Evolutionary conservation across 441 rosid genomes (phyloP).

Genomic region (Cnidoscolus chayamansa): DNA sequence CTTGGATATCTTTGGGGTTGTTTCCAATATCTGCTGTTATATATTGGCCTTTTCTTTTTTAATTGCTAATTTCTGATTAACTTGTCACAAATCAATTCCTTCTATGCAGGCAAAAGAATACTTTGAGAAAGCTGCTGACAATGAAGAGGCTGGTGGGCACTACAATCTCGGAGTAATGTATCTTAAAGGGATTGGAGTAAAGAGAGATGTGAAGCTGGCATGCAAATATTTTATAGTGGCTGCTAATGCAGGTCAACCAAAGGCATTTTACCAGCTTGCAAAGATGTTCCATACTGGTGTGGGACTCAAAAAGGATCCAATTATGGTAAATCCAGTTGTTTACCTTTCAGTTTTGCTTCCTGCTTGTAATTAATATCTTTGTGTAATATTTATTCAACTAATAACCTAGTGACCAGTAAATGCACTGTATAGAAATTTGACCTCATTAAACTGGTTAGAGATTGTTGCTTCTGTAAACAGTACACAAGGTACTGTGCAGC

Average conservation of each 20-base stretch:
- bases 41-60: background rate
- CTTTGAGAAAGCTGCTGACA: conserved; percentile 85
- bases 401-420: too few species aligned
- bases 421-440: too few species aligned
- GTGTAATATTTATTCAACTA: background rate
- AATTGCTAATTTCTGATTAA: background rate
- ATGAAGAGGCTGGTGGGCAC: conserved; percentile 81
- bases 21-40: background rate
- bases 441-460: too few species aligned
- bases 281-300: conserved; percentile 98
- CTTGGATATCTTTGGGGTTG: background rate
- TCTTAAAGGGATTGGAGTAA: conserved; percentile 87
- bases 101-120: conserved; percentile 81
- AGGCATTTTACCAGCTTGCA: conserved; percentile 97
- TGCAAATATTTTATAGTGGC: conserved; percentile 66
- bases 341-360: background rate
- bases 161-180: conserved; percentile 92
- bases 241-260: conserved; percentile 94
- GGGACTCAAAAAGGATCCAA: conserved; percentile 77
- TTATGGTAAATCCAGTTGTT: conserved; percentile 46
- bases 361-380: background rate
- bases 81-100: background rate
- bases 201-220: conserved; percentile 80
- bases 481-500: too few species aligned
- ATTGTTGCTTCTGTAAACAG: too few species aligned